phyloP scores from a whole-genome alignment of 2,329 filamentous ascomycete species.

The Penicillium sp. region DNA sequence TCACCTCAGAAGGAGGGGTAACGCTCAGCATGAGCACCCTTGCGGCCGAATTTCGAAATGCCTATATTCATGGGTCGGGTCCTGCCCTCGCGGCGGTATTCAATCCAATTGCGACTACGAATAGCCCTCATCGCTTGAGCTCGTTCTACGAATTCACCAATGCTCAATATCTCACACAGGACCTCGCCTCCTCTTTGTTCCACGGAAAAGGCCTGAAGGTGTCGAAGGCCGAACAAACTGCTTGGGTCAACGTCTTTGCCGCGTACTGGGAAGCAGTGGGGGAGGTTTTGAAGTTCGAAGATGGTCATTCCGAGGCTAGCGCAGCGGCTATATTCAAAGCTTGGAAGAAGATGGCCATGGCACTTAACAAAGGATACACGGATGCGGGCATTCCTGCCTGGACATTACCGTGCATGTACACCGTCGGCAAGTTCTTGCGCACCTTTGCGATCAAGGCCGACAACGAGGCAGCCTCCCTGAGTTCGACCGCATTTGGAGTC shows the following conservation, averaged over 20 bases:
- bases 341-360: conserved; percentile 82
- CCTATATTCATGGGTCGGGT: conserved; percentile 66
- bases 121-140: conserved; percentile 65
- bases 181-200: conserved; percentile 71
- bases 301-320: conserved; percentile 54
- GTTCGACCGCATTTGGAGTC: conserved; percentile 54
- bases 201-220: conserved; percentile 59
- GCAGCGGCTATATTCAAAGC: conserved; percentile 82
- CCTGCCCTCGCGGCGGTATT: conserved; percentile 73
- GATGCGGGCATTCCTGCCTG: conserved; percentile 66
- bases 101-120: conserved; percentile 65
- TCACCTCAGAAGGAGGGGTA: not conserved
- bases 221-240: conserved; percentile 66
- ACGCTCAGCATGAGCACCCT: conserved; percentile 65
- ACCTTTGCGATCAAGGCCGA: conserved; percentile 91
- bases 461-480: conserved; percentile 59
- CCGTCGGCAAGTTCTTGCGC: conserved; percentile 80
- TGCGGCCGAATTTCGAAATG: conserved; percentile 71
- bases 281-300: conserved; percentile 68
- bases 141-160: conserved; percentile 73
- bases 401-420: conserved; percentile 89
- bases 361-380: conserved; percentile 77
- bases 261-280: conserved; percentile 81
- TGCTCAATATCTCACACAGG: conserved; percentile 62
- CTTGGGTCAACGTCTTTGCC: conserved; percentile 85